Evolutionary conservation across 1,284 basidiomycete species (phyloP), one percentile per base, ranked within the genome.

Genomic region (Apiotrichum laibachii): DNA sequence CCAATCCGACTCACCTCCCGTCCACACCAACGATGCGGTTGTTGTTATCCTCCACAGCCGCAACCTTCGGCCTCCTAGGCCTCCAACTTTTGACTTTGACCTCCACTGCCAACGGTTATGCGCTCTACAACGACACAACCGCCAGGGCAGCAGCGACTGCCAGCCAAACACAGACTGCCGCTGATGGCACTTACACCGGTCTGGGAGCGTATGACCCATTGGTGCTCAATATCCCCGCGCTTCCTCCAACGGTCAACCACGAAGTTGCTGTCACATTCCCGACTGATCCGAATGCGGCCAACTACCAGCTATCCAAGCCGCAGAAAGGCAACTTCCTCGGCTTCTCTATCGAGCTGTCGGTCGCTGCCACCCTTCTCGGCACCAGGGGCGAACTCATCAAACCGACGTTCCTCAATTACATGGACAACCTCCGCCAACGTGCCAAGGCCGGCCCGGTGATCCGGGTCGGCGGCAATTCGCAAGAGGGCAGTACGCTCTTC

Each of bases 391-490:
- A 57, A 6, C 64, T 61, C 18, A 55, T 76, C 35, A 74, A 72
- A 46, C 61, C 86, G 0, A 84, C 85, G 0, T 88, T 90, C 73
- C 81, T 90, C 18, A 90, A 90, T 74, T 82, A 90, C 56, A 82
- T 91, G 79, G 81, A 85, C 7, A 86, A 85, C 62, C 78, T 90
- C 45, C 66, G 66, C 77, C 81, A 61, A 39, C 67, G 69, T 55
- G 81, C 85, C 50, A 83, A 87, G 13, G 81, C 80, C 10, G 88
- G 88, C 1, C 70, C 80, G 7, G 80, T 87, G 7, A 76, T 90
- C 18, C 85, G 88, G 46, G 81, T 90, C 5, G 89, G 88, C 39
- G 89, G 88, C 55, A 90, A 90, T 73, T 86, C 86, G 2, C 87
- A 89, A 67, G 87, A 89, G 61, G 82, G 79, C 26, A 85, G 85